Conservation (phyloP, 352 stramenopile species). For the Globisporangium iwayamae region DNA sequence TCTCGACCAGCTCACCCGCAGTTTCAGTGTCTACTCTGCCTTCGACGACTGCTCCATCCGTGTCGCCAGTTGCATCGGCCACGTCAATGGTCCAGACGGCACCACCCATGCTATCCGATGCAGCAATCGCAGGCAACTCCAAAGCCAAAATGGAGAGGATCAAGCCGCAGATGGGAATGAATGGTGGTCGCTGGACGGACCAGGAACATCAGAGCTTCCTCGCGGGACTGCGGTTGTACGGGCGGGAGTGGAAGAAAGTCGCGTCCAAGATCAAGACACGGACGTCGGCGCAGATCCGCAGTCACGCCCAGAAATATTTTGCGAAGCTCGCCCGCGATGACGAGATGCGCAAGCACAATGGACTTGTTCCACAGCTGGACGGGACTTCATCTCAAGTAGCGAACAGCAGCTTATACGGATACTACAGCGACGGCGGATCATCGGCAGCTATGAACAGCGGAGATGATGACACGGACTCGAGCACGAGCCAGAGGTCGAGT, state of each 20-base stretch:
- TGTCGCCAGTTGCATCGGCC: constrained; percentile 19
- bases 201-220: constrained; percentile 96
- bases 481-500: constrained; percentile 5
- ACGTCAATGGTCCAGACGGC: constrained; percentile 22
- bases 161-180: constrained; percentile 69
- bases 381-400: constrained; percentile 15
- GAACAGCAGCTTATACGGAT: constrained; percentile 25
- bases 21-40: constrained; percentile 24
- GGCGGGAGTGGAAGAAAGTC: constrained; percentile 97
- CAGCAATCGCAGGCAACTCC: not conserved
- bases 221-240: constrained; percentile 89
- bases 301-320: constrained; percentile 87
- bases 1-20: constrained; percentile 22
- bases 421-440: constrained; percentile 66
- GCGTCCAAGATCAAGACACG: constrained; percentile 87
- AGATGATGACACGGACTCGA: constrained; percentile 41
- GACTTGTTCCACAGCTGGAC: constrained; percentile 11
- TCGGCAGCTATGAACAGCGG: constrained; percentile 54
- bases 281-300: constrained; percentile 84
- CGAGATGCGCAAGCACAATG: constrained; percentile 53
- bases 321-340: constrained; percentile 80
- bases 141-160: constrained; percentile 33
- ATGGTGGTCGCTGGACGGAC: constrained; percentile 91
- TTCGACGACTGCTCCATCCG: constrained; percentile 20
- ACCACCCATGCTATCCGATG: constrained; percentile 14